Conservation (phyloP, 2,329 filamentous ascomycete species). For the Sclerotinia spermophila region DNA sequence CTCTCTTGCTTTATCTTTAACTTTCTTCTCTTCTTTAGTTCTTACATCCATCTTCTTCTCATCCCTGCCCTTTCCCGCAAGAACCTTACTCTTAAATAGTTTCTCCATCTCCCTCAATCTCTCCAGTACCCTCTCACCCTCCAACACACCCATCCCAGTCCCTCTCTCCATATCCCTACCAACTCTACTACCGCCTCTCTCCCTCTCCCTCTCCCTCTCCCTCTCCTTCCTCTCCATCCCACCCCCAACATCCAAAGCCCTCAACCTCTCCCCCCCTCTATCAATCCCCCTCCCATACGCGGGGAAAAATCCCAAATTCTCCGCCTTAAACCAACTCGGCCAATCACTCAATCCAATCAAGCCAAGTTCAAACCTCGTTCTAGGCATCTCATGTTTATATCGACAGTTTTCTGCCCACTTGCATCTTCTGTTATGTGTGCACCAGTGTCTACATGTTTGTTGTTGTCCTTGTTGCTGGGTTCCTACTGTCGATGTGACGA, state of each 20-base stretch:
- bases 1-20: neutral
- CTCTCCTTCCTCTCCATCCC: conserved; percentile 1
- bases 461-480: neutral
- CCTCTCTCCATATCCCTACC: conserved; percentile 12
- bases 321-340: conserved; percentile 43
- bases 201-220: conserved; percentile 16
- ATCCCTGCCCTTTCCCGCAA: neutral
- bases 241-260: neutral
- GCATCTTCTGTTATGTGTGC: conserved; percentile 45
- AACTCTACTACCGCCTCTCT: neutral
- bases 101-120: conserved; percentile 24
- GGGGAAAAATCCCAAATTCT: conserved; percentile 27
- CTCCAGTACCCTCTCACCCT: neutral
- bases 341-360: conserved; percentile 43
- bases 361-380: conserved; percentile 40
- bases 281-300: neutral
- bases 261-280: neutral
- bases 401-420: conserved; percentile 44
- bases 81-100: neutral
- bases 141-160: neutral
- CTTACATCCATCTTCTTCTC: neutral
- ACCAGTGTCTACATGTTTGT: conserved; percentile 46
- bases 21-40: neutral
- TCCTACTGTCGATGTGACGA: neutral
- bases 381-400: conserved; percentile 48